Base-by-base conservation (phyloP, 805 yeast genomes). In the Yarrowia osloensis region DNA sequence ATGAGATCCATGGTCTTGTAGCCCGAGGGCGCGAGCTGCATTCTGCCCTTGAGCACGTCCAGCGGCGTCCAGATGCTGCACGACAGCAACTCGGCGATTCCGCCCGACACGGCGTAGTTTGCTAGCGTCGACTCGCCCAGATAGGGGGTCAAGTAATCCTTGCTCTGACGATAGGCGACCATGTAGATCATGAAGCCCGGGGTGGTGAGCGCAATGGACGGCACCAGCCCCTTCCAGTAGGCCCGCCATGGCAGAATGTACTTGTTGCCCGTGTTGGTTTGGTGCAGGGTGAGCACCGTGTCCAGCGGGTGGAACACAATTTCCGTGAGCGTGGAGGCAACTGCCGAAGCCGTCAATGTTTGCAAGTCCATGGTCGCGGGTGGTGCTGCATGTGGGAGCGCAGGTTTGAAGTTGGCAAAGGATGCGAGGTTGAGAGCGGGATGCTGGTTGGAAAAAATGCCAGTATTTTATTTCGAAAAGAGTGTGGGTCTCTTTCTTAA, bases 221-320 rank as follows among this genome's bases (percentile, higher is more conserved):
- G 79, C 1, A 76, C 67, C 37, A 78, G 71, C 1, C 81, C 81
- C 39, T 78, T 71, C 78, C 79, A 78, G 69, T 76, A 76, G 22
- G 77, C 73, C 19, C 71, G 71, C 37, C 78, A 40, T 4, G 81
- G 80, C 67, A 78, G 69, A 39, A 71, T 68, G 69, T 73, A 71
- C 57, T 74, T 69, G 26, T 73, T 72, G 19, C 73, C 73, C 15
- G 72, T 67, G 17, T 79, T 74, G 13, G 81, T 78, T 67, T 78
- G 81, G 42, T 75, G 75, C 26, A 78, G 70, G 2, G 80, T 78
- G 17, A 80, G 75, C 47, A 78, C 69, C 8, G 81, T 78, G 69
- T 78, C 81, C 47, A 78, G 67, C 17, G 81, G 81, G 70, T 78
- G 80, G 69, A 78, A 78, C 7, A 76, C 76, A 29, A 78, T 70